Base-by-base conservation (phyloP, 2,329 filamentous ascomycete species). In the Pseudogymnoascus sp. region DNA sequence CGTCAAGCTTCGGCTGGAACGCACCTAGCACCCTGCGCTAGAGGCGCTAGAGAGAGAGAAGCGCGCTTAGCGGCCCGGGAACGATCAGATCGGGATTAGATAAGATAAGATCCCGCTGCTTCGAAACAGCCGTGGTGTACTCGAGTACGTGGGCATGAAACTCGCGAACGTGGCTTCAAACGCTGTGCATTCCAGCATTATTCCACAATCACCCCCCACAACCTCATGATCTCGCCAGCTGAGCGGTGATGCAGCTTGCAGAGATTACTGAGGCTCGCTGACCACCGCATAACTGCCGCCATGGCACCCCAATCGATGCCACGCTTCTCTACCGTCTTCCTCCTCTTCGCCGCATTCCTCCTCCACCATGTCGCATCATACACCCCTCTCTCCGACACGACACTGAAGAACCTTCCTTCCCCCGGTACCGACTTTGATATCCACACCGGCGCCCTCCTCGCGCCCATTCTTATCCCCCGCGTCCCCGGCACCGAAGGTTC, bases 401-500 rank as follows among this genome's bases (percentile, higher is more conserved):
- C 88, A 35, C 80, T 97, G 43, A 81, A 79, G 65, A 79, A 78
- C 59, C 82, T 99, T 14, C 89, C 91, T 11, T 82, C 81, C n/a
- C 86, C 86, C 1, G 86, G 84, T 63, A 75, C 79, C 62, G 88
- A 91, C 74, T 93, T 97, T 72, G 84, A 96, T 74, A 90, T 94
- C 67, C 75, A 87, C 63, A 81, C 79, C 35, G 91, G 92, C 67
- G 78, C 83, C 3, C 81, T 99, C 16, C 83, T 99, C 33, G 83
- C 93, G 3, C 94, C 93, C 1, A 92, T 99, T 68, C 80, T 99
- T 60, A 86, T 88, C 58, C 87, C 94, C 1, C 89, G 94, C 63
- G 92, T 99, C 0, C 90, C 94, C 6, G 94, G 92, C 14, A 96
- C 92, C 1, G 79, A 86, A 1, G 92, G 91, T 28, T 90, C 88